A percentile compares a stretch with the other conserved stretches of the same genome.
Conservation (phyloP, 73 alveolate species). For the Tetrahymena malaccensis region DNA sequence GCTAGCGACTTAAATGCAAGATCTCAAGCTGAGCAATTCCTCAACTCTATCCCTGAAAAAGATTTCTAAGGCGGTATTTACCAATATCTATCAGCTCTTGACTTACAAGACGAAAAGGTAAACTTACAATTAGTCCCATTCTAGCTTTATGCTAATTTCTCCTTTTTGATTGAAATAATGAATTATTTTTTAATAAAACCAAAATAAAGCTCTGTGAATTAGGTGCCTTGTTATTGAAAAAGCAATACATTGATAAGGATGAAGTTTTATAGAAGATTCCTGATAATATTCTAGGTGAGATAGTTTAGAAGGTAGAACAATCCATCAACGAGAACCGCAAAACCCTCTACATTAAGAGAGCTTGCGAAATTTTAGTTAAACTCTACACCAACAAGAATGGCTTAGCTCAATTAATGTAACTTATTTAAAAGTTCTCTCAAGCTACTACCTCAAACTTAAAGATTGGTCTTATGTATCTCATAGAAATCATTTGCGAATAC, state of each 20-base stretch:
- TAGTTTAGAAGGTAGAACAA: background rate
- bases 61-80: background rate
- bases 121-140: background rate
- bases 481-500: constrained; percentile 41
- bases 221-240: background rate
- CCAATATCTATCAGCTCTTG: background rate
- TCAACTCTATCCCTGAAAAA: background rate
- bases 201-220: background rate
- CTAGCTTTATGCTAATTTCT: background rate
- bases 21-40: background rate
- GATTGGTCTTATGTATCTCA: constrained; percentile 25
- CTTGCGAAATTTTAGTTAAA: background rate
- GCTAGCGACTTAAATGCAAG: background rate
- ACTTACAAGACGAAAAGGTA: background rate
- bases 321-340: background rate
- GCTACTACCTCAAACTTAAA: constrained; percentile 22
- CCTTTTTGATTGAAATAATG: background rate
- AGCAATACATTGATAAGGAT: background rate
- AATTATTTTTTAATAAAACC: background rate
- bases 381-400: background rate
- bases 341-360: background rate
- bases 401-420: background rate
- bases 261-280: background rate
- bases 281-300: background rate
- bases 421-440: background rate